These are phyloP conservation scores for Xylariales sp. DNA, from an alignment of 2,329 filamentous ascomycete species.

Conservation along the genomic window DNA sequence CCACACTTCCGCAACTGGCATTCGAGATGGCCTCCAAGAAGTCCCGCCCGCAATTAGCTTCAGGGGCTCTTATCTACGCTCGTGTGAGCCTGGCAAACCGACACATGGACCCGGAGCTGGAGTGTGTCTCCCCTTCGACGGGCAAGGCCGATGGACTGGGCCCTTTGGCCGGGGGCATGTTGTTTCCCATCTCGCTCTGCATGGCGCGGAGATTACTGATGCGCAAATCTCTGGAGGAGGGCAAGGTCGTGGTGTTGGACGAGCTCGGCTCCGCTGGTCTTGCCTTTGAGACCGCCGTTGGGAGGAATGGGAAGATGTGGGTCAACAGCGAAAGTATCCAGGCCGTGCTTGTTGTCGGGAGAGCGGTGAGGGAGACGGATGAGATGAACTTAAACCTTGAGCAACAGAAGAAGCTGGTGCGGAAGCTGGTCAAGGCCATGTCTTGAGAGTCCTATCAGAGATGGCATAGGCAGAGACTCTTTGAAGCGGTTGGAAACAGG, in stretches of 20 bases:
- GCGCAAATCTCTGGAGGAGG: conserved; percentile 55
- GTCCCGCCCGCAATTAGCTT: conserved; percentile 71
- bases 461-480: too few species aligned
- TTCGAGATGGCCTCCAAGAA: conserved; percentile 93
- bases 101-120: conserved; percentile 84
- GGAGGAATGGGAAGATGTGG: conserved; percentile 89
- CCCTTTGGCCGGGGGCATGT: conserved; percentile 77
- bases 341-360: conserved; percentile 72
- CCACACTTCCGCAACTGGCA: conserved; percentile 77
- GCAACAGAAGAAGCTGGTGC: conserved; percentile 66
- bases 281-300: conserved; percentile 89
- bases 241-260: conserved; percentile 69
- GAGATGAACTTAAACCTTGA: conserved; percentile 57
- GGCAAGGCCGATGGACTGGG: conserved; percentile 88
- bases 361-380: conserved; percentile 74
- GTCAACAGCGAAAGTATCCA: conserved; percentile 73
- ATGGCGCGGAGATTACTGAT: conserved; percentile 78
- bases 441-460: too few species aligned
- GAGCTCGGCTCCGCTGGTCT: conserved; percentile 71
- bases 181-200: conserved; percentile 73
- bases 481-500: too few species aligned
- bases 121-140: conserved; percentile 80
- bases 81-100: conserved; percentile 73
- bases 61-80: conserved; percentile 82
- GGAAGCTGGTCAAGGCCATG: conserved; percentile 57